Conservation (phyloP, 176 grass and related monocot species). For the Canna indica region DNA sequence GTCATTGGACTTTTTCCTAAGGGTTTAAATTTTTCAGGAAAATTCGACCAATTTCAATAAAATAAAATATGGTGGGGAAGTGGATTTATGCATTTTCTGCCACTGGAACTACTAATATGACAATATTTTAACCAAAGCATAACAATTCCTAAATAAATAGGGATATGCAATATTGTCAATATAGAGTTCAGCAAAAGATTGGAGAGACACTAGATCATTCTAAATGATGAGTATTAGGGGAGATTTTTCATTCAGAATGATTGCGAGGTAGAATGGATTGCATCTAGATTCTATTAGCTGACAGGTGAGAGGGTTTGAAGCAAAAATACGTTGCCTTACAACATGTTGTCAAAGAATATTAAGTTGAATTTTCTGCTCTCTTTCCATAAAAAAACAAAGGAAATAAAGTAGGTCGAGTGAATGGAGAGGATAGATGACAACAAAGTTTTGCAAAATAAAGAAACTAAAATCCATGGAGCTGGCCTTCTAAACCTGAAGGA, state of each 20-base stretch:
- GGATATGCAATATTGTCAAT: not conserved
- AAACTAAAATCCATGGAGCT: not conserved
- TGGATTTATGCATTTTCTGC: no score
- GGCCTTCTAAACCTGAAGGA: not conserved
- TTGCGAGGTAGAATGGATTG: not conserved
- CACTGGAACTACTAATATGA: no score
- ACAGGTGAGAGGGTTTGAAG: not conserved
- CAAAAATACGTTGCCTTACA: not conserved
- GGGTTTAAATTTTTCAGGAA: no score
- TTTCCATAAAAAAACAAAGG: not conserved
- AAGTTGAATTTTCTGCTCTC: not conserved
- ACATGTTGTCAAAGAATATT: slow-evolving; percentile 4
- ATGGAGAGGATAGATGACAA: no score
- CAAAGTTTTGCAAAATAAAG: not conserved
- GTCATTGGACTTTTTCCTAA: no score
- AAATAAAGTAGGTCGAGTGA: no score
- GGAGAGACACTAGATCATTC: not conserved
- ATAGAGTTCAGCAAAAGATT: not conserved
- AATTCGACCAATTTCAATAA: no score
- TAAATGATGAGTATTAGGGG: no score
- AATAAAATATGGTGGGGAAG: no score
- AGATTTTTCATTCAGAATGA: not conserved
- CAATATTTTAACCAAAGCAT: not conserved
- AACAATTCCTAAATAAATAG: not conserved
- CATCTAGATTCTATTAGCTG: not conserved